These are phyloP conservation scores for Fusarium coicis DNA, from an alignment of 2,329 filamentous ascomycete genomes.

Conservation along the genomic window DNA sequence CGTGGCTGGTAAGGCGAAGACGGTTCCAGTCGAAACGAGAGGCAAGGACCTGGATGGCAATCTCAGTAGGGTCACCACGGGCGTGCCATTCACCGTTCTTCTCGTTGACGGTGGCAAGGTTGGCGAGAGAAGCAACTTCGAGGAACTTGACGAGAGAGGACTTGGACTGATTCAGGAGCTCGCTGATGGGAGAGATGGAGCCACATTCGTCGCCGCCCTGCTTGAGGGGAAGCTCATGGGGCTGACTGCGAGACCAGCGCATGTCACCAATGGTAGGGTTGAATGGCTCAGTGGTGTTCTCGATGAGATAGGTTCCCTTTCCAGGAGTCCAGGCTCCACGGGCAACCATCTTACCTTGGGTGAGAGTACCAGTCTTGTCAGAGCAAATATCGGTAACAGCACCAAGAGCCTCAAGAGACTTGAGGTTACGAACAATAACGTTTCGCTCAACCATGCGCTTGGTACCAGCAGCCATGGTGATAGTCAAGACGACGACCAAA, in stretches of 20 bases:
- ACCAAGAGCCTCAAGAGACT: conserved; percentile 67
- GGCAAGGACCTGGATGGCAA: conserved; percentile 78
- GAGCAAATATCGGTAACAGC: conserved; percentile 68
- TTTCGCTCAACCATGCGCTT: conserved; percentile 64
- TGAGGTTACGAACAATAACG: conserved; percentile 64
- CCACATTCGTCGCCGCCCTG: conserved; percentile 43
- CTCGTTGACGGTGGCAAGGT: conserved; percentile 61
- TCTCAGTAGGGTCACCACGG: conserved; percentile 75
- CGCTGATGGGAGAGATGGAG: conserved; percentile 39
- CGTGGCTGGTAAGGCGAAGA: conserved; percentile 58
- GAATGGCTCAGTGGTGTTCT: conserved; percentile 64
- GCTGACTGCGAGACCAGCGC: conserved; percentile 51
- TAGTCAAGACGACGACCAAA: conserved; percentile 64
- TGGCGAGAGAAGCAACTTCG: conserved; percentile 67
- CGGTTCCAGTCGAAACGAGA: conserved; percentile 72
- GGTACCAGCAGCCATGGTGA: conserved; percentile 67
- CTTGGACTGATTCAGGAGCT: conserved; percentile 56
- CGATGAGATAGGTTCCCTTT: conserved; percentile 67
- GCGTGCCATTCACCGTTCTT: conserved; percentile 65
- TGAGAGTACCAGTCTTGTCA: conserved; percentile 69
- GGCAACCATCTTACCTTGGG: conserved; percentile 72
- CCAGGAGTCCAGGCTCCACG: conserved; percentile 68
- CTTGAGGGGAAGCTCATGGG: conserved; percentile 54
- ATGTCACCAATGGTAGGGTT: conserved; percentile 66
- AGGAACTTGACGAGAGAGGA: conserved; percentile 63